Conservation (phyloP, 441 rosid genomes). For the Croton setiger region DNA sequence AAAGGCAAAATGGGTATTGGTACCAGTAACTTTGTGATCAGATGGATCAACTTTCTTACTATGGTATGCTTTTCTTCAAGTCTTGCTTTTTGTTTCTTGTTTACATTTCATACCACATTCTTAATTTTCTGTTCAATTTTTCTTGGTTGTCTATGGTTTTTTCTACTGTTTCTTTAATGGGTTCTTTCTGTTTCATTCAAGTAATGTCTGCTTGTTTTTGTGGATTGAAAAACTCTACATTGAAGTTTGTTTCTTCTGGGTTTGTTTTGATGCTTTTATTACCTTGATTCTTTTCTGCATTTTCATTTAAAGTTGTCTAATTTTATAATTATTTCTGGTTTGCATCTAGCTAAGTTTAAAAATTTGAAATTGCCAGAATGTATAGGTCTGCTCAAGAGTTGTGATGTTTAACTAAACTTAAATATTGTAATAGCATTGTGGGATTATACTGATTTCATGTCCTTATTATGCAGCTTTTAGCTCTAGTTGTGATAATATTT, state of each 20-base stretch:
- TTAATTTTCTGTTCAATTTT: not conserved
- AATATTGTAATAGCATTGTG: not conserved
- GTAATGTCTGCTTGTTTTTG: not conserved
- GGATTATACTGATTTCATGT: constrained; percentile 5
- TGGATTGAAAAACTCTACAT: not conserved
- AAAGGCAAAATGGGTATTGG: constrained; percentile 61
- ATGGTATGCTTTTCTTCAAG: constrained; percentile 46
- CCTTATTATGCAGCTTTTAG: constrained; percentile 57
- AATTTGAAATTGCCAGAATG: not conserved
- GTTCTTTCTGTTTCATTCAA: constrained; percentile 10
- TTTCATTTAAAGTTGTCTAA: not conserved
- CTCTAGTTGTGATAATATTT: constrained; percentile 60
- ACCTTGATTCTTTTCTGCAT: not conserved
- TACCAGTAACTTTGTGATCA: constrained; percentile 81
- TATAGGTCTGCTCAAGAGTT: not conserved
- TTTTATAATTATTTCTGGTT: too few relatives aligned
- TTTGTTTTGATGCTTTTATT: not conserved
- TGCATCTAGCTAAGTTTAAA: not conserved
- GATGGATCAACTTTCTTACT: constrained; percentile 92
- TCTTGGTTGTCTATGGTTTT: not conserved
- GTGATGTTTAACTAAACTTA: constrained; percentile 6
- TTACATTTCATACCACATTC: not conserved
- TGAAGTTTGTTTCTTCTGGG: not conserved
- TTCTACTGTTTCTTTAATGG: constrained; percentile 11
- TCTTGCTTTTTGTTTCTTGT: constrained; percentile 4